phyloP scores from a whole-genome alignment of 139 green algal species.

The Chlamydomonas eustigma region DNA sequence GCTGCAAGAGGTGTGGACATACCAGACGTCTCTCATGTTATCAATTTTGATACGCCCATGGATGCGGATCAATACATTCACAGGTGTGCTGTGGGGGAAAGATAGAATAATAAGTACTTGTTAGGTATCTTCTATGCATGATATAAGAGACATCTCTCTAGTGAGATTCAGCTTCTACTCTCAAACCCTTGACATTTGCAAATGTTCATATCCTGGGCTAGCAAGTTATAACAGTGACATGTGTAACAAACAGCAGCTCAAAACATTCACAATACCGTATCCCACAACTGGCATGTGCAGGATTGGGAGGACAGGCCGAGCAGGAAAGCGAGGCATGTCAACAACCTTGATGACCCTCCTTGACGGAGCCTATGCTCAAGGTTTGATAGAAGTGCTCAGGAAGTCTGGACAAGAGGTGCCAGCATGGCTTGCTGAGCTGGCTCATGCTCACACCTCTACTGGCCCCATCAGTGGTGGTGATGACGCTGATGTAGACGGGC shows the following conservation, averaged over 20 bases:
- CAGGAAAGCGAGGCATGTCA: constrained; percentile 54
- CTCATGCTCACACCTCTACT: not conserved
- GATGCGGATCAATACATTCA: constrained; percentile 39
- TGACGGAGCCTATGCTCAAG: constrained; percentile 40
- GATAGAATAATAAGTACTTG: too few species aligned
- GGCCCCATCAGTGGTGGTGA: not conserved
- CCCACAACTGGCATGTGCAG: too few species aligned
- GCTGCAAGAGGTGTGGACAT: constrained; percentile 78
- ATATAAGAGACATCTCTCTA: too few species aligned
- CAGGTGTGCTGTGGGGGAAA: too few species aligned
- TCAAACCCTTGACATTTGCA: too few species aligned
- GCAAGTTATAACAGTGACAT: too few species aligned
- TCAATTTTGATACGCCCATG: constrained; percentile 79
- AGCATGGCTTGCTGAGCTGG: not conserved
- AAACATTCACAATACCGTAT: too few species aligned
- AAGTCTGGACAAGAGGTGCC: not conserved
- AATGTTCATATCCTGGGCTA: too few species aligned
- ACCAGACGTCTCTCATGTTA: constrained; percentile 74
- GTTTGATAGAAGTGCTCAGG: not conserved
- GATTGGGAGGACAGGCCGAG: constrained; percentile 71
- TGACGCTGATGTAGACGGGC: not conserved
- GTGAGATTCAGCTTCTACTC: not conserved
- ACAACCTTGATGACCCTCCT: constrained; percentile 68
- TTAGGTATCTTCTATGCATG: too few species aligned
- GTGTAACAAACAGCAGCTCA: too few species aligned